Evolutionary conservation across 2,329 filamentous ascomycete genomes (phyloP).

Genomic region (Magnaporthiopsis incrustans): DNA sequence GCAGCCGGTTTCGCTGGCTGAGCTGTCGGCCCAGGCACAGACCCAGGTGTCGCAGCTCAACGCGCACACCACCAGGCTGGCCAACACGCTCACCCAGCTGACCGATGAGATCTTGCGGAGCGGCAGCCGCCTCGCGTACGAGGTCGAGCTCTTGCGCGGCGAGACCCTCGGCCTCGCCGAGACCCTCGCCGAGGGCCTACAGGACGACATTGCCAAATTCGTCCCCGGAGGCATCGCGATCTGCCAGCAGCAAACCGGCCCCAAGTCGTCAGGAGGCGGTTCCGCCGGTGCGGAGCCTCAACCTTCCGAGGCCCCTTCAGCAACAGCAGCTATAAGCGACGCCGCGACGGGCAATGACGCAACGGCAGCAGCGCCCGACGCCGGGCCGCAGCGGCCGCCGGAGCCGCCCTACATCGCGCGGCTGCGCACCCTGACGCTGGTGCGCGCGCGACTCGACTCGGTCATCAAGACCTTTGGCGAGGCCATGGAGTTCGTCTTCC

Average conservation of each 20-base stretch:
- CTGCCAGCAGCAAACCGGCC: neutral
- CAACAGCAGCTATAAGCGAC: constrained; percentile 5
- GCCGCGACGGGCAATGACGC: constrained; percentile 6
- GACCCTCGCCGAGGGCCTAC: constrained; percentile 63
- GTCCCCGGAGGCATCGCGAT: constrained; percentile 43
- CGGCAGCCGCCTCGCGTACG: constrained; percentile 81
- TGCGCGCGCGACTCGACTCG: constrained; percentile 75
- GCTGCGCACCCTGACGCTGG: constrained; percentile 72
- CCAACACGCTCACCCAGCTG: constrained; percentile 73
- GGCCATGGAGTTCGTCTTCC: constrained; percentile 91
- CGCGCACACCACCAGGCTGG: constrained; percentile 77
- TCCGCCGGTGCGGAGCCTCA: constrained; percentile 13
- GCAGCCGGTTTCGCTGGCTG: constrained; percentile 52
- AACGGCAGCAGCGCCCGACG: constrained; percentile 1
- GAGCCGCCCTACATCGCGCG: constrained; percentile 67
- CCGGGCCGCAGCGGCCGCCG: constrained; percentile 14
- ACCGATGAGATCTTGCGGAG: constrained; percentile 93
- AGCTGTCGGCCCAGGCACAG: constrained; percentile 75
- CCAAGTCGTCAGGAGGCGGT: neutral
- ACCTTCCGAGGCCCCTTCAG: constrained; percentile 12
- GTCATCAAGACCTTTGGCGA: constrained; percentile 90
- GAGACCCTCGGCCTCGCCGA: constrained; percentile 78
- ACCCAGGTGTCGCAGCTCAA: constrained; percentile 80
- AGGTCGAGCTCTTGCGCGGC: constrained; percentile 87
- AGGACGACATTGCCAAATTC: constrained; percentile 65